These are phyloP conservation scores for Caryopteris hybrid DNA, from an alignment of 305 asterid genomes.

Conservation along the genomic window DNA sequence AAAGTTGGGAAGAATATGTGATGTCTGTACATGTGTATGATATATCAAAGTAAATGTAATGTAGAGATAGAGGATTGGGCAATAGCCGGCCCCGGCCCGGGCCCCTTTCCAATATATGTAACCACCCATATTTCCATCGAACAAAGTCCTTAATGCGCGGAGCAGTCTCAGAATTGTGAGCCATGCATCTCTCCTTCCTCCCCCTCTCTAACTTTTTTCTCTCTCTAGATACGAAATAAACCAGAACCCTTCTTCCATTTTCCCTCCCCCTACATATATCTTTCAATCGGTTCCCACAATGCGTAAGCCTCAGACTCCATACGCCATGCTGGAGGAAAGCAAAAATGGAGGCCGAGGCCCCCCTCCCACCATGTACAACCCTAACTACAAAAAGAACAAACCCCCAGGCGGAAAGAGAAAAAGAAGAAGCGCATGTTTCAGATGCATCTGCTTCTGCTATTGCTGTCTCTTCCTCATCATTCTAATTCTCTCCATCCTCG, in stretches of 20 bases:
- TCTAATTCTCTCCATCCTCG: slow-evolving; percentile 1
- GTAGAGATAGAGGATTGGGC: background rate
- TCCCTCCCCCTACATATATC: background rate
- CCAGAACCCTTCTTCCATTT: slow-evolving; percentile 7
- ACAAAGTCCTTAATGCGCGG: slow-evolving; percentile 20
- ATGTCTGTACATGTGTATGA: too few relatives aligned
- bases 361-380: too few relatives aligned
- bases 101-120: too few relatives aligned
- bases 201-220: too few relatives aligned
- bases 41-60: too few relatives aligned
- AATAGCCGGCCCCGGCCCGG: too few relatives aligned
- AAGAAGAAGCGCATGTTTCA: slow-evolving; percentile 27
- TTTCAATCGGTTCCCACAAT: slow-evolving; percentile 18
- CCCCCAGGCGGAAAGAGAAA: slow-evolving; percentile 15
- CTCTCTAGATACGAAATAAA: background rate
- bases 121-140: background rate
- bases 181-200: slow-evolving; percentile 12
- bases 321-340: slow-evolving; percentile 25
- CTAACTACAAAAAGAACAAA: background rate
- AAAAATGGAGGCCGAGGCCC: background rate
- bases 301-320: slow-evolving; percentile 43
- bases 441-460: slow-evolving; percentile 45
- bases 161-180: slow-evolving; percentile 3
- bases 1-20: too few relatives aligned
- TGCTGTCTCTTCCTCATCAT: slow-evolving; percentile 37